These are phyloP conservation scores for Chytriomyces confervae DNA, from an alignment of 192 early-diverging fungal species.

Conservation along the genomic window DNA sequence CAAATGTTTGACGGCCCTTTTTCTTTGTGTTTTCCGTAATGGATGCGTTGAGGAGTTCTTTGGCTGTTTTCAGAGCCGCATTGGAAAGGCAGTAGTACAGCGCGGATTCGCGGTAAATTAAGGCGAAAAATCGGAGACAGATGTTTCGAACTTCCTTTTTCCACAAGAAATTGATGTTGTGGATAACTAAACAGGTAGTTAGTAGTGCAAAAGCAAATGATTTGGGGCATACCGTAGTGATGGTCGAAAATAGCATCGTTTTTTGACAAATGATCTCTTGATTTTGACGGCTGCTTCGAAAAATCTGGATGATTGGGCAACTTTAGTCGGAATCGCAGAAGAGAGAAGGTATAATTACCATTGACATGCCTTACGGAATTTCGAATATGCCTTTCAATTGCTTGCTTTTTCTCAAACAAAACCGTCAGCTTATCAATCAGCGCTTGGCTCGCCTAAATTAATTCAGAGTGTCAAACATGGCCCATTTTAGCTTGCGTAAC, in stretches of 20 bases:
- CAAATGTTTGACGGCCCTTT: neutral
- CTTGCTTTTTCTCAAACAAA: conserved; percentile 66
- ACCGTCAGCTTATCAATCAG: conserved; percentile 63
- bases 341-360: neutral
- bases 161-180: conserved; percentile 86
- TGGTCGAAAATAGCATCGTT: conserved; percentile 32
- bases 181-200: conserved; percentile 40
- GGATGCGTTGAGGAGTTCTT: conserved; percentile 58
- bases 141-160: conserved; percentile 84
- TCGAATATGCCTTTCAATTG: conserved; percentile 53
- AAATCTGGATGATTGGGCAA: conserved; percentile 3
- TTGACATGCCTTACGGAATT: conserved; percentile 25
- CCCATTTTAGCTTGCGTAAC: neutral
- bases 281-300: neutral
- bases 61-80: conserved; percentile 75
- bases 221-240: conserved; percentile 44
- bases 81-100: conserved; percentile 84
- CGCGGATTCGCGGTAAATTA: conserved; percentile 70
- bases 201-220: conserved; percentile 39
- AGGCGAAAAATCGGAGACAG: conserved; percentile 75
- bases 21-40: conserved; percentile 6
- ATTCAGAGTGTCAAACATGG: neutral
- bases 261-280: conserved; percentile 24
- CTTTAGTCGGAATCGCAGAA: neutral
- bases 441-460: conserved; percentile 50